Percentiles rank a stretch among this genome's conserved stretches.
Evolutionary conservation across 306 rosid species (phyloP).

Genomic region (Castanea crenata): DNA sequence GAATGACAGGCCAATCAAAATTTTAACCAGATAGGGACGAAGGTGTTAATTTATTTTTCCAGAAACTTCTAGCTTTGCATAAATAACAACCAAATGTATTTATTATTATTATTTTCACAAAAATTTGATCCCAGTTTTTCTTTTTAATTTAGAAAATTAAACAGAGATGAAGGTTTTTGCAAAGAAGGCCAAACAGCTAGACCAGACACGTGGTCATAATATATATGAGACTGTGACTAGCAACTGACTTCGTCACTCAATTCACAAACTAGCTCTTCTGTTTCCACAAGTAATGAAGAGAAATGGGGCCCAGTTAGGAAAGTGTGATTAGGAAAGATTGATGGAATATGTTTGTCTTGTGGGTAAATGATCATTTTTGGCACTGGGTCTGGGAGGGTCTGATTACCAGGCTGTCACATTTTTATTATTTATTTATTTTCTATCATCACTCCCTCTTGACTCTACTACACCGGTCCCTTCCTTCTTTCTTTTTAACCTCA

Average conservation of each 20-base stretch:
- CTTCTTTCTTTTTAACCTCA: slow-evolving; percentile 28
- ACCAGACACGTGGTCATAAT: not conserved
- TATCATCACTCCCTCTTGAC: slow-evolving; percentile 3
- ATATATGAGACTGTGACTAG: not conserved
- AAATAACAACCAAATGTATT: too few relatives aligned
- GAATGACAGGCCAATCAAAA: too few relatives aligned
- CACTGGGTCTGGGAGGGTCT: slow-evolving; percentile 10
- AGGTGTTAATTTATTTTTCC: too few relatives aligned
- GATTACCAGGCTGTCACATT: slow-evolving; percentile 30
- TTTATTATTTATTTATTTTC: not conserved
- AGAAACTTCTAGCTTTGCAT: too few relatives aligned
- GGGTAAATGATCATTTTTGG: slow-evolving; percentile 13
- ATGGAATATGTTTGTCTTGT: slow-evolving; percentile 21
- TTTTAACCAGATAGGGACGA: too few relatives aligned
- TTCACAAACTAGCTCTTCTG: not conserved
- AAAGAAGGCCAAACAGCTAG: not conserved
- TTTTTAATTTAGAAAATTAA: too few relatives aligned
- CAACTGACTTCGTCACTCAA: not conserved
- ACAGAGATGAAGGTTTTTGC: too few relatives aligned
- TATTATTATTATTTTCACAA: too few relatives aligned
- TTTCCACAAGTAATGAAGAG: not conserved
- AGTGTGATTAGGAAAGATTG: slow-evolving; percentile 15
- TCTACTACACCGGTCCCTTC: slow-evolving; percentile 1
- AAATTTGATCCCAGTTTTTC: too few relatives aligned
- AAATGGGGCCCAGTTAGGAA: slow-evolving; percentile 19